A percentile compares a stretch with the other conserved stretches of the same genome.
Evolutionary conservation across 192 early-diverging fungal genomes (phyloP).

Genomic region (Powellomyces hirtus): DNA sequence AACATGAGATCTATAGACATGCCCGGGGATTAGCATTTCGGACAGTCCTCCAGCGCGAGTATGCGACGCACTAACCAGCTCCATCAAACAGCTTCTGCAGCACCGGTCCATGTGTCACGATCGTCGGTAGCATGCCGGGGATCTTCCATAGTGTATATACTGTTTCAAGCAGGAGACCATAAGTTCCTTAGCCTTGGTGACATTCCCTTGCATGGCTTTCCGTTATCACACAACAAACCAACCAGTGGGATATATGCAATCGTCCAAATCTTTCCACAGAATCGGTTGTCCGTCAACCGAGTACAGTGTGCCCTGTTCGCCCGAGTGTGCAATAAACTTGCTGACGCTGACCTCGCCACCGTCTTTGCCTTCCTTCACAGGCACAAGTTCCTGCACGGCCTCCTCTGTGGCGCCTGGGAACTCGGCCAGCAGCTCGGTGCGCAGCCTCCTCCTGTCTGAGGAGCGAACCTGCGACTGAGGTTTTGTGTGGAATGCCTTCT

Average conservation of each 20-base stretch:
- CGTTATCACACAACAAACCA: background rate
- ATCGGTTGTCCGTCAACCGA: constrained; percentile 59
- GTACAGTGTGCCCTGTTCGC: constrained; percentile 63
- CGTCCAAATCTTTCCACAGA: constrained; percentile 61
- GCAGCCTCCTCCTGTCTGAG: constrained; percentile 66
- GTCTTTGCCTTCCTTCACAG: constrained; percentile 41
- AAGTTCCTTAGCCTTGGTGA: no score
- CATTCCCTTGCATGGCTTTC: no score
- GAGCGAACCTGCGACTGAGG: constrained; percentile 64
- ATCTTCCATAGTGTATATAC: constrained; percentile 79
- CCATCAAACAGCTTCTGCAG: constrained; percentile 73
- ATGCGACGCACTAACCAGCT: constrained; percentile 64
- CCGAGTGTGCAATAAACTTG: constrained; percentile 66
- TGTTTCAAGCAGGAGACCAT: no score
- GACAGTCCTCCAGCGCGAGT: no score
- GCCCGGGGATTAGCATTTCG: background rate
- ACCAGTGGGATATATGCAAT: constrained; percentile 65
- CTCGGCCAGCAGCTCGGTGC: constrained; percentile 53
- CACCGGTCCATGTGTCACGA: constrained; percentile 70
- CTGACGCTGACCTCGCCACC: constrained; percentile 56
- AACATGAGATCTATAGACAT: constrained; percentile 70
- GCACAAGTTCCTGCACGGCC: constrained; percentile 1
- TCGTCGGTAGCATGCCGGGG: constrained; percentile 60
- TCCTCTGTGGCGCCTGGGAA: constrained; percentile 9
- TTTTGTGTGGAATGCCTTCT: constrained; percentile 71